Evolutionary conservation across 345 rosid genomes (phyloP), one percentile per base, ranked within the genome.

Genomic region (Erucastrum elatum): DNA sequence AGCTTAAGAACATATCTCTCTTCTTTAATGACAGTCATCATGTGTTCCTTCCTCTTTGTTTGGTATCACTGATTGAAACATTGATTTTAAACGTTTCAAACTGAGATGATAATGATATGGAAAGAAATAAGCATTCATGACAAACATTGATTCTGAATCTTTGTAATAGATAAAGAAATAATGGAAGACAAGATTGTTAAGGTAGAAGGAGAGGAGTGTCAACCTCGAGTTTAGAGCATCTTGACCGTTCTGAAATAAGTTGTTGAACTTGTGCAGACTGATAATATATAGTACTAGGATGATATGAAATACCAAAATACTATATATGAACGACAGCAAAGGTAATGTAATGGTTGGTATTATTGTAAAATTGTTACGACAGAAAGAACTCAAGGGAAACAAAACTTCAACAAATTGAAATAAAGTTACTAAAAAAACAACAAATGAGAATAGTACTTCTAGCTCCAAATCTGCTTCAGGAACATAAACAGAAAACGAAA

Each of bases 391-490:
- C 65, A 62, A 80, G 62, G 75, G 60, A 68, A 80, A 69, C 82
- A 80, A 80, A 80, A 80, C 75, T 75, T 75, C 62, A 75, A 69
- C 82, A 75, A 67, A 79, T 25, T 68, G 70, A 63, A 73, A 74
- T 37, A 67, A 68, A 74, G 66, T 68, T 39, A 80, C 70, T 51
- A 27, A 35, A 51, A 21, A 49, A 75, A 49, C 66, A 53, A 21
- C 62, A 59, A 59, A 59, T 79, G 65, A 73, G 60, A 79, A 79
- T n/a, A 74, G 74, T 61, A 67, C 78, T 68, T 68, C 82, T 68
- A 79, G 21, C 79, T 74, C 78, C 82, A 79, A 39, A 62, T 53
- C 60, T 79, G 78, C 59, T 74, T 62, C 29, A 55, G 35, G 25
- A 29, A 67, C 64, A 66, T 71, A 29, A 44, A 51, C 55, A 68